Conservation (phyloP, 495 filamentous ascomycete genomes). For the Mycothermus thermophilus region DNA sequence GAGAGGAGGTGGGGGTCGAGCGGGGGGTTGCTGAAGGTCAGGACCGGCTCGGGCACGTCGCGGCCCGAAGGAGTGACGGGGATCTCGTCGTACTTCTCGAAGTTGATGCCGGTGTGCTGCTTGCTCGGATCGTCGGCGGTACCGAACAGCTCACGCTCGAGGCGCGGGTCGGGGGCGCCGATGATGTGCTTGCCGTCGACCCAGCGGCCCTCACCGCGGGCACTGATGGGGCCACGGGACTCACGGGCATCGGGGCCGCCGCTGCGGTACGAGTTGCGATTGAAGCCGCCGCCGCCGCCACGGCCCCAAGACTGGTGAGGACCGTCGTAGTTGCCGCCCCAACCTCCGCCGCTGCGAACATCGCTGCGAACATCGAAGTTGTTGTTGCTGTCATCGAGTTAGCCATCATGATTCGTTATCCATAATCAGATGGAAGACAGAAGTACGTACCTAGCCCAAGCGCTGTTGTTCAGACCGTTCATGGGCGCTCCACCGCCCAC, state of each 20-base stretch:
- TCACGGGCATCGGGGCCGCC: constrained; percentile 43
- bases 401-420: too few species aligned
- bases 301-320: constrained; percentile 14
- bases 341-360: too few species aligned
- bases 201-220: constrained; percentile 87
- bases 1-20: constrained; percentile 78
- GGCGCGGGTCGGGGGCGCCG: constrained; percentile 70
- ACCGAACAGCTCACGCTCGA: constrained; percentile 94
- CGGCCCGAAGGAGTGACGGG: constrained; percentile 93
- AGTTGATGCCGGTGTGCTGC: constrained; percentile 96
- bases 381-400: constrained; percentile 22
- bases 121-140: constrained; percentile 85
- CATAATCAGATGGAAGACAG: background rate
- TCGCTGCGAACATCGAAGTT: constrained; percentile 31
- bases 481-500: constrained; percentile 22
- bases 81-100: constrained; percentile 98
- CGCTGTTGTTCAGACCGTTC: constrained; percentile 43
- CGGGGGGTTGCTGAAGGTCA: constrained; percentile 82
- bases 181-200: constrained; percentile 90
- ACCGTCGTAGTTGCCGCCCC: constrained; percentile 12
- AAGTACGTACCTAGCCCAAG: constrained; percentile 43
- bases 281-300: constrained; percentile 23
- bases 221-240: constrained; percentile 34
- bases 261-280: constrained; percentile 55
- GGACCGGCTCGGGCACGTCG: constrained; percentile 83